Conservation (phyloP, 2,329 filamentous ascomycete genomes). For the Capronia coronata region DNA sequence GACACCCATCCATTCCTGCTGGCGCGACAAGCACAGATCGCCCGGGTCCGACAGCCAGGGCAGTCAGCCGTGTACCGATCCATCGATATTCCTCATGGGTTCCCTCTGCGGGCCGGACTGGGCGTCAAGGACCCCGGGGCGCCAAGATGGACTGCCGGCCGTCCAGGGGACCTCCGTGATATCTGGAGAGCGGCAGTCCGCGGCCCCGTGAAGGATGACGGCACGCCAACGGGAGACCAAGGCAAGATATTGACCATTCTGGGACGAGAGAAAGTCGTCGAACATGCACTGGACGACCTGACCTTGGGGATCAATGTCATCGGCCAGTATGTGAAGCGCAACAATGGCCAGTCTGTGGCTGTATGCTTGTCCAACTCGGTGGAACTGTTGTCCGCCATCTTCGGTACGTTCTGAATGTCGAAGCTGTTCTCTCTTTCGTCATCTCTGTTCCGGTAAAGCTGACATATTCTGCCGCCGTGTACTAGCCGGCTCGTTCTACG, state of each 20-base stretch:
- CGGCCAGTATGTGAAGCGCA: constrained; percentile 65
- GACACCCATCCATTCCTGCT: constrained; percentile 90
- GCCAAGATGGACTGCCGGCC: constrained; percentile 74
- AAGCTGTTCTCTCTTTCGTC: background rate
- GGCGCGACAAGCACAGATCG: constrained; percentile 71
- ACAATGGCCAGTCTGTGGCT: constrained; percentile 67
- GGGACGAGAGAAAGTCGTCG: constrained; percentile 65
- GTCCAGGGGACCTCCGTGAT: constrained; percentile 84
- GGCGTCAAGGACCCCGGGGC: constrained; percentile 75
- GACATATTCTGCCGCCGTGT: no score
- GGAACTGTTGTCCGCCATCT: constrained; percentile 74
- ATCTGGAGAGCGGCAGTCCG: constrained; percentile 71
- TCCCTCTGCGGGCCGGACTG: constrained; percentile 68
- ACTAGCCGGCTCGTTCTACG: constrained; percentile 77
- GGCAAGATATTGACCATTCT: constrained; percentile 72
- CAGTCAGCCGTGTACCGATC: constrained; percentile 82
- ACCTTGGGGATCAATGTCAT: constrained; percentile 83
- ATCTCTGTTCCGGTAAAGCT: no score
- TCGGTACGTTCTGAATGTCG: constrained; percentile 47
- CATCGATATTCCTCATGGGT: constrained; percentile 77
- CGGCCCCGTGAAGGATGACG: constrained; percentile 59
- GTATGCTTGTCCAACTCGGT: constrained; percentile 90
- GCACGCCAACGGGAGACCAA: constrained; percentile 48
- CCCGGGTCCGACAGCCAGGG: constrained; percentile 71
- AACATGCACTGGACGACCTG: constrained; percentile 66